These are phyloP conservation scores for Pseudozyma flocculosa DNA, from an alignment of 1,284 basidiomycete species.

Conservation along the genomic window DNA sequence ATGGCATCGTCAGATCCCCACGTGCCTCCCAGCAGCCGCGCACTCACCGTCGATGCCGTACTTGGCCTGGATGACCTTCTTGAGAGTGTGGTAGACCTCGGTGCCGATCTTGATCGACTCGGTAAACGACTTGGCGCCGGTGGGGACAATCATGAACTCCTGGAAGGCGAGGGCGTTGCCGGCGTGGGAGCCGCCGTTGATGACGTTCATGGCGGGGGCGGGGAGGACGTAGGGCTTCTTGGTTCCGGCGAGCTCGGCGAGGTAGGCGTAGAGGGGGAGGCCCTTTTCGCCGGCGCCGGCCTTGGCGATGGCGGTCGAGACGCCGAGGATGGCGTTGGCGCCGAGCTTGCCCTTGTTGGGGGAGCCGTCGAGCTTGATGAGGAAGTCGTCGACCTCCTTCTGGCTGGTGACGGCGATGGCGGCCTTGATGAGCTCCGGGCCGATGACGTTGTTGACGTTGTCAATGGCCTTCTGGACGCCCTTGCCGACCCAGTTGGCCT, in stretches of 20 bases:
- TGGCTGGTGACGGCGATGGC: conserved; percentile 85
- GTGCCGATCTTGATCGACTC: conserved; percentile 98
- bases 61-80: conserved; percentile 98
- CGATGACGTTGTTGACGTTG: conserved; percentile 92
- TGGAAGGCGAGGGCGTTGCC: conserved; percentile 85
- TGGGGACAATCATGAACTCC: conserved; percentile 99
- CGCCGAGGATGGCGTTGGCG: conserved; percentile 98
- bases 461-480: conserved; percentile 83
- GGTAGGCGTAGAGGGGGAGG: conserved; percentile 92
- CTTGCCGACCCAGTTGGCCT: conserved; percentile 89
- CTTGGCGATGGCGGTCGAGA: conserved; percentile 92
- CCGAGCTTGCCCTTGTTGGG: conserved; percentile 99
- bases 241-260: conserved; percentile 90
- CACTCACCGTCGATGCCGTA: conserved; percentile 81
- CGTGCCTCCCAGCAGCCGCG: not conserved
- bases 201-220: conserved; percentile 85
- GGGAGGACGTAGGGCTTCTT: conserved; percentile 80
- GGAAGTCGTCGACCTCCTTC: conserved; percentile 95
- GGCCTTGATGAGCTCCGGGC: conserved; percentile 82
- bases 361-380: conserved; percentile 97
- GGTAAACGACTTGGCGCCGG: conserved; percentile 95
- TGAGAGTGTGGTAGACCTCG: conserved; percentile 97
- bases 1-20: no score
- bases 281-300: conserved; percentile 74
- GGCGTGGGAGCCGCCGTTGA: conserved; percentile 99